Evolutionary conservation across 306 rosid species (phyloP).

Genomic region (Sophora flavescens): DNA sequence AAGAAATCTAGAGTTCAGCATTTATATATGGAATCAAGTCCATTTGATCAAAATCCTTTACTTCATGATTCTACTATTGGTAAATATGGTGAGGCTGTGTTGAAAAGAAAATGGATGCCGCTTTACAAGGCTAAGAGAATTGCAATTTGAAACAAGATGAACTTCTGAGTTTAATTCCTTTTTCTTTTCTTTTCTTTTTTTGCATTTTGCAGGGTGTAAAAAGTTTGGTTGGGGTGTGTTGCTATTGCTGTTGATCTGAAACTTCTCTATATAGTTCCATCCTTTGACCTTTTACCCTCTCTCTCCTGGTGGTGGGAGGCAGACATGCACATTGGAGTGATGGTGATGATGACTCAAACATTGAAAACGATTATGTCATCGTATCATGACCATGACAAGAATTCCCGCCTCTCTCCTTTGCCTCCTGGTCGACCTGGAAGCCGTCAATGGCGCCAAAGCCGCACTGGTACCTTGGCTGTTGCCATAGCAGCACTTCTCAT

Average conservation of each 20-base stretch:
- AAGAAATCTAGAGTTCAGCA: slow-evolving; percentile 18
- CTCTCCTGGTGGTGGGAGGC: slow-evolving; percentile 44
- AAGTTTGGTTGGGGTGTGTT: slow-evolving; percentile 34
- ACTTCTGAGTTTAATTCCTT: slow-evolving; percentile 16
- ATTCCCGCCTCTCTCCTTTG: slow-evolving; percentile 44
- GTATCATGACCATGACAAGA: slow-evolving; percentile 51
- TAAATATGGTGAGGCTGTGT: slow-evolving; percentile 1
- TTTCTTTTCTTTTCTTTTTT: background rate
- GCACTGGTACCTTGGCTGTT: slow-evolving; percentile 53
- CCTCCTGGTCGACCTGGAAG: slow-evolving; percentile 44
- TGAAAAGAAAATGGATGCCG: slow-evolving; percentile 12
- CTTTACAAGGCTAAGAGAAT: slow-evolving; percentile 11
- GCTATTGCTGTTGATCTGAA: slow-evolving; percentile 34
- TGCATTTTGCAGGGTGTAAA: slow-evolving; percentile 43
- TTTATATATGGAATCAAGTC: slow-evolving; percentile 16
- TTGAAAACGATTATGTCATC: slow-evolving; percentile 51
- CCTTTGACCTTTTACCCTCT: slow-evolving; percentile 19
- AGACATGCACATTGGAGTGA: slow-evolving; percentile 50
- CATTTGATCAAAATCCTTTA: slow-evolving; percentile 3
- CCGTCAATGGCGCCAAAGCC: slow-evolving; percentile 58
- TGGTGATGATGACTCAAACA: slow-evolving; percentile 59
- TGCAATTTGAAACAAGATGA: slow-evolving; percentile 16
- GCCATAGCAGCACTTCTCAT: slow-evolving; percentile 70
- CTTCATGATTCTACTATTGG: background rate
- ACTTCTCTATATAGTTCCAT: slow-evolving; percentile 24